These are phyloP conservation scores for Capronia coronata DNA, from an alignment of 2,329 filamentous ascomycete genomes.

Conservation along the genomic window DNA sequence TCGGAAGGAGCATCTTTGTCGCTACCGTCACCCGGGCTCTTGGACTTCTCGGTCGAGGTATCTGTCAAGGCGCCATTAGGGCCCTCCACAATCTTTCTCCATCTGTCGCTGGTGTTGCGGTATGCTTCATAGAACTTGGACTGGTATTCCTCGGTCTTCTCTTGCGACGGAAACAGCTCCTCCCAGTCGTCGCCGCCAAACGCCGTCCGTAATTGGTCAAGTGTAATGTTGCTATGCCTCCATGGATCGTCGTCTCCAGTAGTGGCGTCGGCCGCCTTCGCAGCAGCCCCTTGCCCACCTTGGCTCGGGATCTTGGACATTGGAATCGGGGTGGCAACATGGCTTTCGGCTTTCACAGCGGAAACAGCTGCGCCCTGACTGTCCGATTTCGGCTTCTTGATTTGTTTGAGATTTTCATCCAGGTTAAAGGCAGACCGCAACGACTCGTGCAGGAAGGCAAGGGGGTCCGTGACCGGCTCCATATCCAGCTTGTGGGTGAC, in stretches of 20 bases:
- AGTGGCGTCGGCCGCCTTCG: background rate
- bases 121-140: slow-evolving; percentile 19
- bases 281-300: background rate
- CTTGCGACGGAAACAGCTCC: slow-evolving; percentile 24
- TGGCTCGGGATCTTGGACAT: slow-evolving; percentile 22
- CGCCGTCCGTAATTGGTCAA: slow-evolving; percentile 20
- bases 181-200: slow-evolving; percentile 27
- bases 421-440: slow-evolving; percentile 44
- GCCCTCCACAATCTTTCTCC: slow-evolving; percentile 22
- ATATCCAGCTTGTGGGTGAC: slow-evolving; percentile 47
- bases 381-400: slow-evolving; percentile 31
- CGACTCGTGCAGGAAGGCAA: slow-evolving; percentile 51
- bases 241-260: slow-evolving; percentile 18
- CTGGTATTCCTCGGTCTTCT: slow-evolving; percentile 16
- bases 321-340: slow-evolving; percentile 16
- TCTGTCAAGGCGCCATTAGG: slow-evolving; percentile 22
- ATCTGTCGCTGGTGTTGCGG: slow-evolving; percentile 19
- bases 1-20: slow-evolving; percentile 17
- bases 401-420: slow-evolving; percentile 42
- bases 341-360: slow-evolving; percentile 19
- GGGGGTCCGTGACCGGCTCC: slow-evolving; percentile 47
- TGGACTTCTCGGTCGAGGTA: slow-evolving; percentile 23
- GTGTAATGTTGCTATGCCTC: slow-evolving; percentile 21
- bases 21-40: slow-evolving; percentile 18
- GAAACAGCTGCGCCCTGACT: slow-evolving; percentile 2